phyloP scores from a whole-genome alignment of 495 filamentous ascomycete species.

The Penicillium manginii region DNA sequence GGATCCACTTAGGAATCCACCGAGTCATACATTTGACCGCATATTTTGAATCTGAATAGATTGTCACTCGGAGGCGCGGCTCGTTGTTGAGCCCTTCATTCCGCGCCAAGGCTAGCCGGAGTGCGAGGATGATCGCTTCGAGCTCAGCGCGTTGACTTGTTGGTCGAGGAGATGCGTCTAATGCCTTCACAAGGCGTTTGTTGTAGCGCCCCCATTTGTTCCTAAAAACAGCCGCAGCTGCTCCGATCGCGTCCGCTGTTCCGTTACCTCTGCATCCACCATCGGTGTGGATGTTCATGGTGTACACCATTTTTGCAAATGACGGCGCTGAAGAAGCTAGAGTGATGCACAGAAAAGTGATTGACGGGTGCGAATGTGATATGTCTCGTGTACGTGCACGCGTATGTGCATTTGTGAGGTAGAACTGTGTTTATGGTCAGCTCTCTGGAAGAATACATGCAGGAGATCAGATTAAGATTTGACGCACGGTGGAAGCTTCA shows the following conservation, averaged over 20 bases:
- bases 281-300: neutral
- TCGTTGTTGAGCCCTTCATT: neutral
- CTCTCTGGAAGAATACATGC: no score
- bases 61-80: neutral
- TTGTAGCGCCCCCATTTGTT: neutral
- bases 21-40: neutral
- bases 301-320: neutral
- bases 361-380: no score
- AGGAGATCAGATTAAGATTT: no score
- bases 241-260: neutral
- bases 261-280: conserved; percentile 2
- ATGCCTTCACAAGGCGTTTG: neutral
- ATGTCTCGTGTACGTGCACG: no score
- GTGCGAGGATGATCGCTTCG: neutral
- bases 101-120: neutral
- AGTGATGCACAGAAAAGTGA: no score
- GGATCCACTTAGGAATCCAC: neutral
- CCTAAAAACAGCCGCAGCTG: neutral
- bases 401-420: no score
- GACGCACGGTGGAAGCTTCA: no score
- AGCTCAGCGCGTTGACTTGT: neutral
- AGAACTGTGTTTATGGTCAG: no score
- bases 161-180: neutral
- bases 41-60: neutral
- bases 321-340: neutral